phyloP scores from a whole-genome alignment of 73 alveolate genomes.

The Blepharisma japonicum region DNA sequence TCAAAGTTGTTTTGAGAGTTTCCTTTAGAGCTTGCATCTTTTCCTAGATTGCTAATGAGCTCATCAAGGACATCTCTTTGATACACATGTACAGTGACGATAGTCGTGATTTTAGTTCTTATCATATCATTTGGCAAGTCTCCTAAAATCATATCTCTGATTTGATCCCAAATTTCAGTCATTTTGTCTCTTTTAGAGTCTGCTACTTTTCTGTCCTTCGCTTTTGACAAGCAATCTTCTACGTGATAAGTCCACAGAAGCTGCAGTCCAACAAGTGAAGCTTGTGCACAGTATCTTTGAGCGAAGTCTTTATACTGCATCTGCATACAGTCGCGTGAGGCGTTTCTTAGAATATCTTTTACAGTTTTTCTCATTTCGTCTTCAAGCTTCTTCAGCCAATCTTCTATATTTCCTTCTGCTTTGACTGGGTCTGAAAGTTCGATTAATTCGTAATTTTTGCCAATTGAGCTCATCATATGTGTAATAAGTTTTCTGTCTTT shows the following conservation, averaged over 20 bases:
- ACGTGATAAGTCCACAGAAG: constrained; percentile 90
- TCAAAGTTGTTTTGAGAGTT: constrained; percentile 94
- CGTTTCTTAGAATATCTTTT: constrained; percentile 56
- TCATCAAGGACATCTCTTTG: constrained; percentile 91
- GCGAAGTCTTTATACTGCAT: constrained; percentile 68
- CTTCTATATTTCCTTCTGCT: constrained; percentile 99
- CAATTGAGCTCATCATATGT: constrained; percentile 75
- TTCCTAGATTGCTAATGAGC: background rate
- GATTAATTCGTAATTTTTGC: constrained; percentile 88
- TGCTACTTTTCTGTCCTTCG: constrained; percentile 27
- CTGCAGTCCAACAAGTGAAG: constrained; percentile 84
- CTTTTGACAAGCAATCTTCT: constrained; percentile 81
- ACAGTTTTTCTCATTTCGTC: constrained; percentile 72
- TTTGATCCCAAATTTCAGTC: constrained; percentile 69
- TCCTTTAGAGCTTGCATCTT: constrained; percentile 35
- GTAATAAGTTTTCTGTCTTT: constrained; percentile 92
- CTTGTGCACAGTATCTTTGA: constrained; percentile 61
- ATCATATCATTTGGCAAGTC: constrained; percentile 61
- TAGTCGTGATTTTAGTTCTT: constrained; percentile 88
- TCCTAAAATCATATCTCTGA: constrained; percentile 82
- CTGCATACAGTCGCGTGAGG: constrained; percentile 69
- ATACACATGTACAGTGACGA: constrained; percentile 94
- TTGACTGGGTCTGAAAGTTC: constrained; percentile 93
- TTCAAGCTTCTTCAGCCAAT: constrained; percentile 97
- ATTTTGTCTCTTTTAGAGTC: constrained; percentile 78